phyloP scores from a whole-genome alignment of 495 filamentous ascomycete species.

The Cudoniella acicularis region DNA sequence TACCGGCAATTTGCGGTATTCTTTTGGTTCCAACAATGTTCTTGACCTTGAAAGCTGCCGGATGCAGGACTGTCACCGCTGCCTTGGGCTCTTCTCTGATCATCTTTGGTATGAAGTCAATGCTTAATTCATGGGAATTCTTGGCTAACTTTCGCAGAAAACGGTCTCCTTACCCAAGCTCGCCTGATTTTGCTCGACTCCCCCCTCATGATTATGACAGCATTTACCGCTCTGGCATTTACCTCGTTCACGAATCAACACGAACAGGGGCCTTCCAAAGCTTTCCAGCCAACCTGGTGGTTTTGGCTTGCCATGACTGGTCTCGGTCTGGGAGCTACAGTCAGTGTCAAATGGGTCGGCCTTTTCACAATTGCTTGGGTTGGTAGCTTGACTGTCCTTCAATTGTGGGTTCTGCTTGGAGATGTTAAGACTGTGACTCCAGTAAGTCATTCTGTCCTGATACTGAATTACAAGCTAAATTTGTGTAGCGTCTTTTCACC shows the following conservation, averaged over 20 bases:
- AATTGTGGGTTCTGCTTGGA: conserved; percentile 91
- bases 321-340: conserved; percentile 81
- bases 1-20: conserved; percentile 85
- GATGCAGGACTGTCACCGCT: conserved; percentile 81
- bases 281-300: conserved; percentile 91
- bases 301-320: conserved; percentile 92
- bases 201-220: conserved; percentile 89
- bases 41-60: conserved; percentile 85
- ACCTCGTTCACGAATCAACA: conserved; percentile 95
- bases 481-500: conserved; percentile 57
- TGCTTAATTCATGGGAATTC: not conserved
- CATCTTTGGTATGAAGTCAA: conserved; percentile 71
- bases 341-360: conserved; percentile 98
- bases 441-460: conserved; percentile 8
- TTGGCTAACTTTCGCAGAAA: conserved; percentile 55
- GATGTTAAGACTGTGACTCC: conserved; percentile 80
- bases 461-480: not conserved
- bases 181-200: conserved; percentile 95
- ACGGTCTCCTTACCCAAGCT: conserved; percentile 90
- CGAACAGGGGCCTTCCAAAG: conserved; percentile 81
- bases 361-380: conserved; percentile 99
- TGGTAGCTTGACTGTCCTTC: conserved; percentile 81
- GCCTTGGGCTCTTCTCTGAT: conserved; percentile 78
- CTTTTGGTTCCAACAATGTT: conserved; percentile 88
- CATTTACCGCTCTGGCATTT: conserved; percentile 86